phyloP scores from a whole-genome alignment of 1,284 basidiomycete species.

The Sporisorium reilianum region DNA sequence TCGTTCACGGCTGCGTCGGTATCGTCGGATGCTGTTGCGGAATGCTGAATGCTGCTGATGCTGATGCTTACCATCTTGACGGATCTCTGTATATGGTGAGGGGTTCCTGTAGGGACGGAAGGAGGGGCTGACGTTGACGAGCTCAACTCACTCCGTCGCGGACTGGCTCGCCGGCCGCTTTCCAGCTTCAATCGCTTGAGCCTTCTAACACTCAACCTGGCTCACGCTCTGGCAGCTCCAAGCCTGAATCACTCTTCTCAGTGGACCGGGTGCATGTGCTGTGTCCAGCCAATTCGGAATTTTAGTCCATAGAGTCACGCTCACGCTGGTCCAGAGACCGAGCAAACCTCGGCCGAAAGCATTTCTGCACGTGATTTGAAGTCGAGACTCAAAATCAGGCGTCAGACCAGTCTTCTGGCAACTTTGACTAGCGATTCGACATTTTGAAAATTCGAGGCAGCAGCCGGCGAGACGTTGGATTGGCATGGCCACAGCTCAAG shows the following conservation, averaged over 20 bases:
- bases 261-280: too few relatives aligned
- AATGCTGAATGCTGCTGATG: slow-evolving; percentile 8
- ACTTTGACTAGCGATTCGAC: too few relatives aligned
- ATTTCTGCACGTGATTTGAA: too few relatives aligned
- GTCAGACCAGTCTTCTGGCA: too few relatives aligned
- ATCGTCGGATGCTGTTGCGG: slow-evolving; percentile 12
- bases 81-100: slow-evolving; percentile 54
- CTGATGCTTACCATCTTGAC: slow-evolving; percentile 59
- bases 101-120: slow-evolving; percentile 46
- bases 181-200: background rate
- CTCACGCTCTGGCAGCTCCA: too few relatives aligned
- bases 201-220: background rate
- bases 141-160: slow-evolving; percentile 17
- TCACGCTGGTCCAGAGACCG: too few relatives aligned
- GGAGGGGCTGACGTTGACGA: slow-evolving; percentile 37
- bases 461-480: too few relatives aligned
- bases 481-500: too few relatives aligned
- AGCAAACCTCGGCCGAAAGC: too few relatives aligned
- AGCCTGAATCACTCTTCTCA: background rate
- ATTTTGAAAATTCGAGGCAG: too few relatives aligned
- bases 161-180: background rate
- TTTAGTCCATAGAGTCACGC: too few relatives aligned
- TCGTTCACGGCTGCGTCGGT: background rate
- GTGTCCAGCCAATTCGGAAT: slow-evolving; percentile 1
- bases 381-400: background rate